Base-by-base conservation (phyloP, 352 stramenopile species). In the Salisapilia sapeloensis region DNA sequence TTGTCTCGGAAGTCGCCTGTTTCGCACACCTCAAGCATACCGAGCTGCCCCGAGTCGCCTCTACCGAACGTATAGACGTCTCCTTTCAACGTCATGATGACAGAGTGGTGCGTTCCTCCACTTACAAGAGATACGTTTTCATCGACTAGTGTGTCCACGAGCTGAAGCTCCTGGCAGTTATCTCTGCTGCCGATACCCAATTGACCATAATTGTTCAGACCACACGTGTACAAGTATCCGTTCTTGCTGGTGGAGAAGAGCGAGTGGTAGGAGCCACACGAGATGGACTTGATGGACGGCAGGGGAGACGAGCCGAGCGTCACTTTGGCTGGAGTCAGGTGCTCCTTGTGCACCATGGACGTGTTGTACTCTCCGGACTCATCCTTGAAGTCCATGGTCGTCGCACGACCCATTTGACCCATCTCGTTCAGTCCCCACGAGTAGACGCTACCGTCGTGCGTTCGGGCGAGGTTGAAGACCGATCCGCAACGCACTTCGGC, bases 181-280 rank as follows among this genome's bases (percentile, higher is more conserved):
- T 66, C 63, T 19, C 60, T 80, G 51, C 81, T 76, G 12, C 90
- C 89, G 27, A 95, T 56, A n/a, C 94, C 94, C 14, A 98, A 46
- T 50, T 98, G 94, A 7, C 93, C 94, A 56, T 97, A 98, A 37
- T 96, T 93, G 67, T 97, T 98, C 4, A 97, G 63, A 4, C 94
- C 94, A 33, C 63, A 85, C 4, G 72, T 64, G 60, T 94, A 98
- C 3, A 97, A 49, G 38, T 80, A 76, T 18, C 72, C 72, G 28
- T 70, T 78, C 17, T 53, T 36, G 24, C 56, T 64, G 18, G 71
- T 35, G 13, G 53, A 50, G 8, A 94, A 64, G 9, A 95, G 39
- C 24, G 56, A 77, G 56, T 95, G 83, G 56, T 87, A 94, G 26
- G 78, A 80, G 29, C 83, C 83, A 46, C 72, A 90, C 19, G 78